Evolutionary conservation across 495 filamentous ascomycete genomes (phyloP), one percentile per base, ranked within the genome.

Genomic region (Bombardia bombarda): DNA sequence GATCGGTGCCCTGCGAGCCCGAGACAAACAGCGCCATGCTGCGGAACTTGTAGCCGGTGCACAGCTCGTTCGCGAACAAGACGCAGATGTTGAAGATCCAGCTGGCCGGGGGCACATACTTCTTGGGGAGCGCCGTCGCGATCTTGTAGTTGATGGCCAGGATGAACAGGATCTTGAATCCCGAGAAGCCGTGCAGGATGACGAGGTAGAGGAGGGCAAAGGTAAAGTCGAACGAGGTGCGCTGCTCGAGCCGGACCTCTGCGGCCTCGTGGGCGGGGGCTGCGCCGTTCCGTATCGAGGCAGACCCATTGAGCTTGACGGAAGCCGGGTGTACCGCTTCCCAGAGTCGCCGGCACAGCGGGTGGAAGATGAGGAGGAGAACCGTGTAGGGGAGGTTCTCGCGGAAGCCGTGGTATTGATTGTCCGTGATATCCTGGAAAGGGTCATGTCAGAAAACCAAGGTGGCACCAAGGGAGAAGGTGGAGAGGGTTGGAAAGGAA

Each of bases 61-160:
- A 80, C 9, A 96, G 57, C 58, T 99, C 93, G 57, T 97, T 99
- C 33, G 83, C 82, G 53, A 99, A 96, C 36, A 99, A 61, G 3
- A 79, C 82, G 40, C 66, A 72, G 47, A 97, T 78, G 59, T 95
- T 95, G 72, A 95, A 97, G n/a, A 74, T 62, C 92, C 93, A 99
- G 3, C 90, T 95, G n/a, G 70, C 80, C 3, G 65, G 65, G 0
- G 87, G 85, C 4, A 93, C 66, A 52, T 79, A 82, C 9, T 70
- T 61, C 44, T 72, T 74, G 14, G 87, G 84, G 21, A 95, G 51
- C 14, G 6, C 56, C 53, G 77, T 93, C 28, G 79, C 83, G 26
- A 97, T 74, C 43, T 73, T 71, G 63, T 83, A 95, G 57, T 99
- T 99, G 46, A 83, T 56, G 34, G 77, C 83, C 24, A 97, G 58